Percentiles rank a stretch among this genome's conserved stretches.
Evolutionary conservation across 495 filamentous ascomycete species (phyloP).

Genomic region (Staphylotrichum longicolle): DNA sequence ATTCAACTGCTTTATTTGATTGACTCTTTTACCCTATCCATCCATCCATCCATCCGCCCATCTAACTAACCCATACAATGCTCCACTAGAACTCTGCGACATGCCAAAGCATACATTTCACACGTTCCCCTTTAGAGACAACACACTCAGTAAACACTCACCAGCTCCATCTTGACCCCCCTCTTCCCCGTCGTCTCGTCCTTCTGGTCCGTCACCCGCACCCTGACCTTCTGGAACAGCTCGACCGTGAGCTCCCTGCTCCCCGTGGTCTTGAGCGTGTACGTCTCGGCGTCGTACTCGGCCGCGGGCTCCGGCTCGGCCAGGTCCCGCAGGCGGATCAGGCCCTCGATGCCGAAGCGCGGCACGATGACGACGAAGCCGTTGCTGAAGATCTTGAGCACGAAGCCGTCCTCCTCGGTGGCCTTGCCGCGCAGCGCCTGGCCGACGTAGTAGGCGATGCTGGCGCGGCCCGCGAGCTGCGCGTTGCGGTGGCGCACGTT

Average conservation of each 20-base stretch:
- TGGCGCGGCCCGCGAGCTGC: constrained; percentile 88
- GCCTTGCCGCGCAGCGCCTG: constrained; percentile 87
- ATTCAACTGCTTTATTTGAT: no score
- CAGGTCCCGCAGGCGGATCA: constrained; percentile 82
- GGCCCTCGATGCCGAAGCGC: constrained; percentile 87
- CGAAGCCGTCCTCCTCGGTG: constrained; percentile 82
- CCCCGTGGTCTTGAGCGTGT: constrained; percentile 60
- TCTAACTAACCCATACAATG: no score
- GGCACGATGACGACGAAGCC: constrained; percentile 96
- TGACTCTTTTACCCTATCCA: no score
- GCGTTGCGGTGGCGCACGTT: constrained; percentile 96
- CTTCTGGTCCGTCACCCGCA: constrained; percentile 85
- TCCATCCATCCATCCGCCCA: no score
- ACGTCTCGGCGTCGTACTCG: constrained; percentile 79
- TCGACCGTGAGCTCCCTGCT: constrained; percentile 61
- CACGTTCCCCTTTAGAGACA: no score
- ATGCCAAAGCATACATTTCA: not conserved
- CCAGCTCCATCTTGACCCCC: constrained; percentile 70
- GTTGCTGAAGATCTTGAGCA: constrained; percentile 96
- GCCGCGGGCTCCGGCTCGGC: constrained; percentile 71
- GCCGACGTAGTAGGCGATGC: constrained; percentile 94
- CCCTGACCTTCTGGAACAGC: constrained; percentile 84
- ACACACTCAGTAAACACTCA: constrained; percentile 34
- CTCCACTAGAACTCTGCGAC: not conserved
- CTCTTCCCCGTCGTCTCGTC: constrained; percentile 94